These are phyloP conservation scores for Pseudogymnoascus sp. DNA, from an alignment of 2,329 filamentous ascomycete species.

Conservation along the genomic window DNA sequence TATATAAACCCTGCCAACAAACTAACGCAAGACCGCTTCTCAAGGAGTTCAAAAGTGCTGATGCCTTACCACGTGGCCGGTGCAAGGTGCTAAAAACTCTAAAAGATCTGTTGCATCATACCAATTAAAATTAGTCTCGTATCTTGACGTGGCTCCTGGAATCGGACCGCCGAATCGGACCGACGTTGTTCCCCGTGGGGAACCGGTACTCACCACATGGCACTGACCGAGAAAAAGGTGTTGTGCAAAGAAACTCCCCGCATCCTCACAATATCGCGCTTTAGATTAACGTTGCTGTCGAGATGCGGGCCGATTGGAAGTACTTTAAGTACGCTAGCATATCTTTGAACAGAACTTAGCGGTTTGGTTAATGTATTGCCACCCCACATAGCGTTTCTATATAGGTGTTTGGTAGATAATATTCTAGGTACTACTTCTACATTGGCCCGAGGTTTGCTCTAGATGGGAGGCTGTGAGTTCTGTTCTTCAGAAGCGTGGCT, in stretches of 20 bases:
- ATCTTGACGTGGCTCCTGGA: too few species aligned
- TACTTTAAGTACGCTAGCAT: too few species aligned
- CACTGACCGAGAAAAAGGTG: not conserved
- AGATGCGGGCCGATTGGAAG: too few species aligned
- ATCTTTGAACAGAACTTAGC: too few species aligned
- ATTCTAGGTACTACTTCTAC: not conserved
- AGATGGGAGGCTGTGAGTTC: too few species aligned
- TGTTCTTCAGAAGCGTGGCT: too few species aligned
- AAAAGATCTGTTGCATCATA: not conserved
- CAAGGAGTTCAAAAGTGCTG: not conserved
- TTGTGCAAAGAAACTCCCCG: not conserved
- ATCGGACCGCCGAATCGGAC: not conserved
- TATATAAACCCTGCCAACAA: too few species aligned
- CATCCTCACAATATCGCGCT: not conserved
- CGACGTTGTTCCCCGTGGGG: not conserved
- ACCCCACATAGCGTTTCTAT: not conserved
- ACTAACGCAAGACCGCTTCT: too few species aligned
- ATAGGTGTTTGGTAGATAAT: not conserved
- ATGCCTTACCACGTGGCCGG: not conserved
- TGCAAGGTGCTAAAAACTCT: not conserved
- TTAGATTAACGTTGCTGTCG: too few species aligned
- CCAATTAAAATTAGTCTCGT: too few species aligned
- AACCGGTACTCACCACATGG: not conserved
- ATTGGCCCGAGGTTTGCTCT: not conserved
- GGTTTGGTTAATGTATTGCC: too few species aligned